A percentile compares a stretch with the other conserved stretches of the same genome.
phyloP scores from a whole-genome alignment of 2,329 filamentous ascomycete genomes.

The Monilinia vaccinii-corymbosi region DNA sequence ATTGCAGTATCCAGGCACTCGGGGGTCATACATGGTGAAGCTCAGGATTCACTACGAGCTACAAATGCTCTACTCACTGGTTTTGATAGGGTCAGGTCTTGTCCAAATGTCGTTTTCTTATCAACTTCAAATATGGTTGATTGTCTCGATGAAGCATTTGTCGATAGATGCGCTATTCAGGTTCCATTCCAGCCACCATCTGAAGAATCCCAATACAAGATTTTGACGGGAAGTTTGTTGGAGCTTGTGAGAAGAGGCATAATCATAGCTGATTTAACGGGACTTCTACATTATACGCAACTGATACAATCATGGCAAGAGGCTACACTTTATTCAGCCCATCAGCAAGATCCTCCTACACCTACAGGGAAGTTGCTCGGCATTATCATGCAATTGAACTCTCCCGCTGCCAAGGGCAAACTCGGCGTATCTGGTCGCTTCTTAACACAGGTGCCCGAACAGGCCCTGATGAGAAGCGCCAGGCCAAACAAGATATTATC shows the following conservation, averaged over 20 bases:
- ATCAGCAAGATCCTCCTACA: background rate
- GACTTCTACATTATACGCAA: constrained; percentile 7
- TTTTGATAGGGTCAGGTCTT: constrained; percentile 20
- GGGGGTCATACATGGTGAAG: constrained; percentile 20
- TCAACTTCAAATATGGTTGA: constrained; percentile 27
- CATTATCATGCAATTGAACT: constrained; percentile 16
- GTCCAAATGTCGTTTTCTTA: constrained; percentile 25
- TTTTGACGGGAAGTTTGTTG: constrained; percentile 21
- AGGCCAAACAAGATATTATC: background rate
- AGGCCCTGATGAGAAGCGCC: constrained; percentile 20
- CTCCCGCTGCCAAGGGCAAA: background rate
- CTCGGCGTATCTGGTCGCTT: constrained; percentile 15
- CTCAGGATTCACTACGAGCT: constrained; percentile 26
- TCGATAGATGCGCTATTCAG: constrained; percentile 24
- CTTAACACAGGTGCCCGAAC: constrained; percentile 22
- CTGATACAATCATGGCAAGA: constrained; percentile 18
- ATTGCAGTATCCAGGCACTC: constrained; percentile 23
- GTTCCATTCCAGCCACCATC: constrained; percentile 19
- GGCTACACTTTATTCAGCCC: constrained; percentile 11
- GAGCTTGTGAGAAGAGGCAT: constrained; percentile 17
- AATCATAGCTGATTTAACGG: constrained; percentile 9
- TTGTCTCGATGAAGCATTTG: constrained; percentile 26
- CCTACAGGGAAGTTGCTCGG: constrained; percentile 12
- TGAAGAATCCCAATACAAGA: constrained; percentile 23
- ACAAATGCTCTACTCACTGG: constrained; percentile 29